A percentile compares a stretch with the other conserved stretches of the same genome.
Evolutionary conservation across 306 rosid species (phyloP).

Genomic region (Lupinus albus): DNA sequence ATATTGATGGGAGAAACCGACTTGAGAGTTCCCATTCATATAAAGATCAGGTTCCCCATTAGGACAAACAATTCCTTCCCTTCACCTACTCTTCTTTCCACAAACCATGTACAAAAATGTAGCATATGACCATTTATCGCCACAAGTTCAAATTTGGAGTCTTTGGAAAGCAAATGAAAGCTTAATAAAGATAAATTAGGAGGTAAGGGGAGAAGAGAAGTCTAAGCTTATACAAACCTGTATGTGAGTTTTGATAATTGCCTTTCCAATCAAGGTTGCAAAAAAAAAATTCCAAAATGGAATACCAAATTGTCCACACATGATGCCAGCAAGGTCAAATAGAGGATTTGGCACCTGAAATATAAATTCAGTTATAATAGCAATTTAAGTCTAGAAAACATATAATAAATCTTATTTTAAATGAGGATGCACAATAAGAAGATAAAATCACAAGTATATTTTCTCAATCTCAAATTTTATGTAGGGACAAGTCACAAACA

Average conservation of each 20-base stretch:
- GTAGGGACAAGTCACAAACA: conserved; percentile 3
- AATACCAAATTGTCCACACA: conserved; percentile 98
- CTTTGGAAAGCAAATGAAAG: conserved; percentile 18
- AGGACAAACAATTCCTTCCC: conserved; percentile 5
- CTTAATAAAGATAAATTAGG: conserved; percentile 10
- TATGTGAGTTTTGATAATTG: conserved; percentile 90
- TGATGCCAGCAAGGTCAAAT: conserved; percentile 98
- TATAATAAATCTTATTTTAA: conserved; percentile 1
- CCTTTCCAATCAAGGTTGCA: conserved; percentile 92
- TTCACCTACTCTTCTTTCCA: not conserved
- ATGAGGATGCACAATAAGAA: not conserved
- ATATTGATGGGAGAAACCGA: not conserved
- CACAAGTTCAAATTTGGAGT: not conserved
- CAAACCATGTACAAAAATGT: not conserved
- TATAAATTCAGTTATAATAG: conserved; percentile 37
- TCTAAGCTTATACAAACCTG: conserved; percentile 62
- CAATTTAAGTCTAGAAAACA: conserved; percentile 8
- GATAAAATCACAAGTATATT: not conserved
- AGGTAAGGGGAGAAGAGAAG: conserved; percentile 12
- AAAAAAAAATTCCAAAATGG: conserved; percentile 89
- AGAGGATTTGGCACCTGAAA: conserved; percentile 96
- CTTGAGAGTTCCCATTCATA: not conserved
- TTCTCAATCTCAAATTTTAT: conserved; percentile 20
- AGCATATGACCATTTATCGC: not conserved
- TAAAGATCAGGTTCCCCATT: not conserved